phyloP scores from a whole-genome alignment of 2,329 filamentous ascomycete genomes.

The Trichoderma aggressivum region DNA sequence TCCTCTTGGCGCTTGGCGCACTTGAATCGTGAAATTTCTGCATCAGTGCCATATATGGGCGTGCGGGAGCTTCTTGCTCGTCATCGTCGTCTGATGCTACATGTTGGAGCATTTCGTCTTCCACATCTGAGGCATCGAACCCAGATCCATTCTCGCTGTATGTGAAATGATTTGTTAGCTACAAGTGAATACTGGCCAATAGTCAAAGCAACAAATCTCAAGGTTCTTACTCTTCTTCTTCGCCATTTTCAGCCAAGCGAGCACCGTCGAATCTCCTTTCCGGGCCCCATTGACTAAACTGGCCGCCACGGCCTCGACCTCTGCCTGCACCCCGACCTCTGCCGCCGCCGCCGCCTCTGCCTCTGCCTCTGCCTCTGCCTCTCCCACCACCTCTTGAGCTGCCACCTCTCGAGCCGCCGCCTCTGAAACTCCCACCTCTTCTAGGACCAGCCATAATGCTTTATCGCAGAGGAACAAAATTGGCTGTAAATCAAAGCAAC shows the following conservation, averaged over 20 bases:
- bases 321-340: slow-evolving; percentile 32
- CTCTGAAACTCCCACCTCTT: slow-evolving; percentile 34
- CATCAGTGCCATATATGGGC: slow-evolving; percentile 57
- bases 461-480: not conserved
- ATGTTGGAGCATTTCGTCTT: slow-evolving; percentile 38
- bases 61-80: slow-evolving; percentile 40
- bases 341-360: slow-evolving; percentile 24
- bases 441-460: slow-evolving; percentile 36
- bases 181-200: not conserved
- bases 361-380: slow-evolving; percentile 27
- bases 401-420: slow-evolving; percentile 33
- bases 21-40: slow-evolving; percentile 51
- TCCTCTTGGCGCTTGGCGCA: slow-evolving; percentile 51
- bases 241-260: slow-evolving; percentile 34
- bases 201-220: not conserved
- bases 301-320: slow-evolving; percentile 20
- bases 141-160: slow-evolving; percentile 19
- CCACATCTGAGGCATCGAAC: slow-evolving; percentile 29
- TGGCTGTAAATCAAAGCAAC: slow-evolving; percentile 18
- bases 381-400: slow-evolving; percentile 28
- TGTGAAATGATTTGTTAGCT: not conserved
- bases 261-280: slow-evolving; percentile 36
- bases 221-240: not conserved
- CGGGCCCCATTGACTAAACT: slow-evolving; percentile 36
- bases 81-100: slow-evolving; percentile 46